phyloP scores from a whole-genome alignment of 2,329 filamentous ascomycete genomes.

The Cordyceps cateniannulata region DNA sequence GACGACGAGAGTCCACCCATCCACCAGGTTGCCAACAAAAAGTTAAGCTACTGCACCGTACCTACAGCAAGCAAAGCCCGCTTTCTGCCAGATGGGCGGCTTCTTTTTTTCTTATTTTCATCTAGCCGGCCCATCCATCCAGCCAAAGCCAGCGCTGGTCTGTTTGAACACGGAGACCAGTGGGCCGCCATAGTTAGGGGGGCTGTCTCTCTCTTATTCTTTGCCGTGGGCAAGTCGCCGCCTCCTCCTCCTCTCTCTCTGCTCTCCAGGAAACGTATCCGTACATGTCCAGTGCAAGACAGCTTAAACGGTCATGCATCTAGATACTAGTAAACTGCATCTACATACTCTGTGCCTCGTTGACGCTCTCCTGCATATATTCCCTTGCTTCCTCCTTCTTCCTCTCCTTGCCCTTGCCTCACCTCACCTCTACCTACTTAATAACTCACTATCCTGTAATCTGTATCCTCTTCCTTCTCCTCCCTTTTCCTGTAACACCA shows the following conservation, averaged over 20 bases:
- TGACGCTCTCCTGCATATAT: background rate
- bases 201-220: background rate
- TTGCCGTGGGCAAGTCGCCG: background rate
- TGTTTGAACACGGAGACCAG: background rate
- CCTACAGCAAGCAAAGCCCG: background rate
- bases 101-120: background rate
- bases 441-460: background rate
- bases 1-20: background rate
- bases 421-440: background rate
- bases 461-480: background rate
- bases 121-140: background rate
- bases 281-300: background rate
- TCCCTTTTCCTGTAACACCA: background rate
- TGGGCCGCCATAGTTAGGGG: background rate
- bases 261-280: no score
- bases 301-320: background rate
- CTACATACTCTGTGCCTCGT: background rate
- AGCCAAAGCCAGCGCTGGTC: background rate
- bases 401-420: no score
- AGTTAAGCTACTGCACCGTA: background rate
- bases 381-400: background rate
- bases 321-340: background rate
- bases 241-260: no score
- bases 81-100: conserved; percentile 3
- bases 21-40: background rate